Evolutionary conservation across 805 yeast species (phyloP).

Genomic region (Monosporozyma aerobia): DNA sequence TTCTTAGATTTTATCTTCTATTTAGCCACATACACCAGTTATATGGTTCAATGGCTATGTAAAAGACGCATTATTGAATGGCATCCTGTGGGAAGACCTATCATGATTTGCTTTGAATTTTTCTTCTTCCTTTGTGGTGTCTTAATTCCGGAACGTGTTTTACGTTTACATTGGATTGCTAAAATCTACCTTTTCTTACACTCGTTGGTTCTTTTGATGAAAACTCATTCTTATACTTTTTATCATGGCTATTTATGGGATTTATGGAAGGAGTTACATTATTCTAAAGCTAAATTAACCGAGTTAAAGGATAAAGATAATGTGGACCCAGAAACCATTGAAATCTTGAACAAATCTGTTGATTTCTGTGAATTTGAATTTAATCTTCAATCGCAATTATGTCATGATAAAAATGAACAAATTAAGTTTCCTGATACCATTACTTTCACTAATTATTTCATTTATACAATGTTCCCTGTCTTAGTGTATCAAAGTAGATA

Average conservation of each 20-base stretch:
- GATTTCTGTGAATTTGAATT: constrained; percentile 69
- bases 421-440: constrained; percentile 64
- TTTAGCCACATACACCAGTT: constrained; percentile 50
- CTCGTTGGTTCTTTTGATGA: constrained; percentile 81
- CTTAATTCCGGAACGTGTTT: constrained; percentile 42
- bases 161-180: constrained; percentile 76
- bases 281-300: constrained; percentile 29
- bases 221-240: constrained; percentile 85
- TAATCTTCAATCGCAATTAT: constrained; percentile 38
- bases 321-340: constrained; percentile 46
- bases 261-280: constrained; percentile 43
- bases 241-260: constrained; percentile 85
- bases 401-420: neutral
- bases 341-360: constrained; percentile 39
- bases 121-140: constrained; percentile 44
- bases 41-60: constrained; percentile 48
- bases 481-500: constrained; percentile 73
- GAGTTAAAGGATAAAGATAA: neutral
- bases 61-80: constrained; percentile 43
- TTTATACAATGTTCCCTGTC: constrained; percentile 83
- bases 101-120: constrained; percentile 53
- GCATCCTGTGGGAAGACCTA: constrained; percentile 53
- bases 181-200: constrained; percentile 78
- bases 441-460: constrained; percentile 54
- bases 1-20: constrained; percentile 72